A percentile compares a stretch with the other conserved stretches of the same genome.
Conservation (phyloP, 2,329 filamentous ascomycete species). For the Diaporthe citrichinensis region DNA sequence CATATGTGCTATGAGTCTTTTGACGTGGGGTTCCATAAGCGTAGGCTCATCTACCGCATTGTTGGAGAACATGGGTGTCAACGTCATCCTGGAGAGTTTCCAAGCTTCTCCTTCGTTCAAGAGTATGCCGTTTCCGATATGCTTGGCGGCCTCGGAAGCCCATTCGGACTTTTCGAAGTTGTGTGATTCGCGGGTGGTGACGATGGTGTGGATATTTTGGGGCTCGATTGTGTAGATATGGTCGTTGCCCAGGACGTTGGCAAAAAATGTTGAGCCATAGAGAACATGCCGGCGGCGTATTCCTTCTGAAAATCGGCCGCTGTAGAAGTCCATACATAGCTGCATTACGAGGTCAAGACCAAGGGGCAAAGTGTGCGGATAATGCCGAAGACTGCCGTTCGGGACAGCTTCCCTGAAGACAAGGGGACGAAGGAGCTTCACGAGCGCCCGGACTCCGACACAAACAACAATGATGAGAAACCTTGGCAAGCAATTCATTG, state of each 20-base stretch:
- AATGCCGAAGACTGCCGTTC: background rate
- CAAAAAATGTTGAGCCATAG: constrained; percentile 32
- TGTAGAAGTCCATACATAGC: constrained; percentile 33
- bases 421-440: background rate
- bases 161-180: constrained; percentile 37
- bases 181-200: background rate
- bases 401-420: too few relatives aligned
- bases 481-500: background rate
- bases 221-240: constrained; percentile 40
- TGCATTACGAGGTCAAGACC: constrained; percentile 27
- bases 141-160: constrained; percentile 37
- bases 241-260: background rate
- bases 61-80: constrained; percentile 34
- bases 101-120: constrained; percentile 39
- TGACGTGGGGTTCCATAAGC: constrained; percentile 37
- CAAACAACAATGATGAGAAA: background rate
- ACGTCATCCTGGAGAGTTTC: constrained; percentile 30
- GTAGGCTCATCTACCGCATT: constrained; percentile 26
- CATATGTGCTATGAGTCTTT: constrained; percentile 29
- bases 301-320: constrained; percentile 33
- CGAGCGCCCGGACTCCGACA: background rate
- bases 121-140: constrained; percentile 39
- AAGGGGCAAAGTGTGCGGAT: constrained; percentile 32
- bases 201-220: constrained; percentile 36
- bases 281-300: constrained; percentile 26